Percentiles rank a stretch among this genome's conserved stretches.
These are phyloP conservation scores for Coemansia sp. DNA, from an alignment of 192 early-diverging fungal genomes.

Conservation along the genomic window DNA sequence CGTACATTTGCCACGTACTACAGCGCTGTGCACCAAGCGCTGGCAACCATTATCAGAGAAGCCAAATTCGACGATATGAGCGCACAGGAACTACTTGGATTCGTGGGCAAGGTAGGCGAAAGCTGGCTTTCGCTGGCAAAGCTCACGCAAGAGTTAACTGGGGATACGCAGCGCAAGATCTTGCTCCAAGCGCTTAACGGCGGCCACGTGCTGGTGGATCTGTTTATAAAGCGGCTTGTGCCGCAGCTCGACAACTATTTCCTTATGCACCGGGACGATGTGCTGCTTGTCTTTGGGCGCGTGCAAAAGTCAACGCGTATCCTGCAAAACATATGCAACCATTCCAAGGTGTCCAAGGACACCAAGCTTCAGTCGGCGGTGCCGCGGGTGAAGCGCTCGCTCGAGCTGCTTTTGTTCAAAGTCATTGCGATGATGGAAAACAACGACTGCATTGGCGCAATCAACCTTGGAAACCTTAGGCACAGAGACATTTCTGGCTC, in stretches of 20 bases:
- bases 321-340: constrained; percentile 71
- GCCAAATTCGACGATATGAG: constrained; percentile 12
- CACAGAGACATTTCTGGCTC: constrained; percentile 72
- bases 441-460: constrained; percentile 61
- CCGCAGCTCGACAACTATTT: constrained; percentile 40
- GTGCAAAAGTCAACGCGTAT: constrained; percentile 55
- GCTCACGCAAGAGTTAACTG: constrained; percentile 27
- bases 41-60: constrained; percentile 20
- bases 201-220: constrained; percentile 33
- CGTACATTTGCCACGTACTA: constrained; percentile 45
- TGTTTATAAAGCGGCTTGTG: constrained; percentile 33
- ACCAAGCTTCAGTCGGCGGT: constrained; percentile 63
- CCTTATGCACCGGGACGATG: constrained; percentile 23
- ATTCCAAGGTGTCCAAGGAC: constrained; percentile 74
- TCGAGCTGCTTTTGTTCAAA: constrained; percentile 75
- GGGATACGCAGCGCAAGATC: constrained; percentile 16
- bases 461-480: constrained; percentile 64
- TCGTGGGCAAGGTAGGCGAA: constrained; percentile 17
- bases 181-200: constrained; percentile 28
- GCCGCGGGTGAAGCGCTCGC: constrained; percentile 66
- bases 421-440: constrained; percentile 74
- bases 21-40: constrained; percentile 23
- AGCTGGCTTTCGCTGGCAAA: constrained; percentile 39
- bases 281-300: constrained; percentile 25
- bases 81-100: constrained; percentile 25